A percentile compares a stretch with the other conserved stretches of the same genome.
Conservation (phyloP, 768 basidiomycete genomes). For the Myochromella boudieri region DNA sequence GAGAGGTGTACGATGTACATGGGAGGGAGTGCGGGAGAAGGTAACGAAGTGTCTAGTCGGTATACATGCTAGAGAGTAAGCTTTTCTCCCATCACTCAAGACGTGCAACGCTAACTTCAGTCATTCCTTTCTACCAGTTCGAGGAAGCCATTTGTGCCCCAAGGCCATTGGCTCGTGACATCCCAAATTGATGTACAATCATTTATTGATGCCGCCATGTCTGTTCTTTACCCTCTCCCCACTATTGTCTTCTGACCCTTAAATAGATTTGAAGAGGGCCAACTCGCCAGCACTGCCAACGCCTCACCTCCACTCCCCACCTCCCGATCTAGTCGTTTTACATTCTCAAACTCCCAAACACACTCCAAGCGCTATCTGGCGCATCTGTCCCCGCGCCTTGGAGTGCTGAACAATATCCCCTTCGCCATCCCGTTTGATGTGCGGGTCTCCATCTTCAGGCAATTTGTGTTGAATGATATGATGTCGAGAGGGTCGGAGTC, state of each 20-base stretch:
- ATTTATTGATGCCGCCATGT: slow-evolving; percentile 90
- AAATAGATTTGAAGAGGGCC: slow-evolving; percentile 64
- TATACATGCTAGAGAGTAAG: slow-evolving; percentile 89
- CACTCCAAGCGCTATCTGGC: slow-evolving; percentile 68
- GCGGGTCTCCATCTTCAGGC: slow-evolving; percentile 87
- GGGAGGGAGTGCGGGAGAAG: slow-evolving; percentile 73
- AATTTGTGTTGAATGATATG: slow-evolving; percentile 74
- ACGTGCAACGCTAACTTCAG: not conserved
- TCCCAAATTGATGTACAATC: slow-evolving; percentile 45
- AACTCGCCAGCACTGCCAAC: slow-evolving; percentile 32
- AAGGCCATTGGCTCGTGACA: slow-evolving; percentile 80
- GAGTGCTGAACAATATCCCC: slow-evolving; percentile 92
- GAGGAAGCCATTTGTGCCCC: slow-evolving; percentile 76
- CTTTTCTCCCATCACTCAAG: slow-evolving; percentile 15
- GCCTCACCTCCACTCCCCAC: slow-evolving; percentile 2
- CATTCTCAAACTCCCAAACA: slow-evolving; percentile 15
- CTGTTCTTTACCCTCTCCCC: slow-evolving; percentile 24
- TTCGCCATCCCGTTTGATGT: slow-evolving; percentile 93
- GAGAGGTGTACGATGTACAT: slow-evolving; percentile 43
- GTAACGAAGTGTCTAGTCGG: slow-evolving; percentile 77
- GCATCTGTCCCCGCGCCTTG: slow-evolving; percentile 80
- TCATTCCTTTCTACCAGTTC: slow-evolving; percentile 50
- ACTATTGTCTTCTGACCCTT: not conserved
- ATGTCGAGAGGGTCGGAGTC: slow-evolving; percentile 12
- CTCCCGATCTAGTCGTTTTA: slow-evolving; percentile 14